phyloP scores from a whole-genome alignment of 805 yeast genomes.

The Wickerhamomyces kurtzmanii region DNA sequence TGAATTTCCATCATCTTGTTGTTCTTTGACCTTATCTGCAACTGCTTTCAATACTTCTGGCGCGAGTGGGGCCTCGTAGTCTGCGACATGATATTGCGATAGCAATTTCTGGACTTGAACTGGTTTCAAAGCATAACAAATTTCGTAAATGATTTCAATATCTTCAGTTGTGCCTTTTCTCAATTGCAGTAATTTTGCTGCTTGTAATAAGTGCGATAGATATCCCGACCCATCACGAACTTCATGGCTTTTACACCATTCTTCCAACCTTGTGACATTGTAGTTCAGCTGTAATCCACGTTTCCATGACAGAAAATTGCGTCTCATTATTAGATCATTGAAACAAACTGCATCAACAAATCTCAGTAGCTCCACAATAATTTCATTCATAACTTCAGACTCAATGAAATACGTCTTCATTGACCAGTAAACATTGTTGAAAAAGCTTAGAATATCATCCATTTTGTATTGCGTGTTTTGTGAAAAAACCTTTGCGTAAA shows the following conservation, averaged over 20 bases:
- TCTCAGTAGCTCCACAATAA: conserved; percentile 71
- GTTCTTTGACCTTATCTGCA: conserved; percentile 67
- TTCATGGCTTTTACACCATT: conserved; percentile 95
- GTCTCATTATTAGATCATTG: conserved; percentile 90
- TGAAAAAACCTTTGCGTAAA: conserved; percentile 74
- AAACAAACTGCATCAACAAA: conserved; percentile 90
- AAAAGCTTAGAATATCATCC: conserved; percentile 88
- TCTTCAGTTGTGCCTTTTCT: conserved; percentile 85
- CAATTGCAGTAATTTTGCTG: conserved; percentile 86
- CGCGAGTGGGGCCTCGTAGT: conserved; percentile 88
- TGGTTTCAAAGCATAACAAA: conserved; percentile 89
- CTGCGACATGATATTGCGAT: conserved; percentile 83
- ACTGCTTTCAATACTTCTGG: conserved; percentile 72
- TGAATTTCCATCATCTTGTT: conserved; percentile 36
- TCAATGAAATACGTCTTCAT: conserved; percentile 88
- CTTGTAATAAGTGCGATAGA: conserved; percentile 81
- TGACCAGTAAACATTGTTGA: conserved; percentile 87
- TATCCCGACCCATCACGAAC: conserved; percentile 80
- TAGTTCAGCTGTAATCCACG: conserved; percentile 95
- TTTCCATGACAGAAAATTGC: conserved; percentile 93
- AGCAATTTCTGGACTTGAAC: conserved; percentile 92
- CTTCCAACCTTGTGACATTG: conserved; percentile 92
- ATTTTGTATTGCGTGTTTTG: conserved; percentile 68
- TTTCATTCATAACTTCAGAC: conserved; percentile 73
- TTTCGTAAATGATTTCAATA: conserved; percentile 85